These are phyloP conservation scores for Fusarium circinatum DNA, from an alignment of 2,329 filamentous ascomycete genomes.

Conservation along the genomic window DNA sequence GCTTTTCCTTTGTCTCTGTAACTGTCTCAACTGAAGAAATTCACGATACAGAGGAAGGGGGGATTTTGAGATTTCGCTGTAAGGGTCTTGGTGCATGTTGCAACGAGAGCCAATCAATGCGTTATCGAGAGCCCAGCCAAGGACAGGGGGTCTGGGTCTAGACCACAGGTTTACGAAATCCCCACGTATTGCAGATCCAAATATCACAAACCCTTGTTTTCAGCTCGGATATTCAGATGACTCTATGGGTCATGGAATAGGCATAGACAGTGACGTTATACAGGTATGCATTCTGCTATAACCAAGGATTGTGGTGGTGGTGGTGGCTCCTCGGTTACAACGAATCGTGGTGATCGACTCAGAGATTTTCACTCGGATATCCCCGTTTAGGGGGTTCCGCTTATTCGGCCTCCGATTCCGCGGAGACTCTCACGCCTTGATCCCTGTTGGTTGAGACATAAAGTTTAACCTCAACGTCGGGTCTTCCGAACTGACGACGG, in stretches of 20 bases:
- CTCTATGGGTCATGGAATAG: neutral
- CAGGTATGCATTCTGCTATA: neutral
- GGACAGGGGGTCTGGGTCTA: neutral
- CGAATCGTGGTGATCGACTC: neutral
- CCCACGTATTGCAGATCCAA: conserved; percentile 9
- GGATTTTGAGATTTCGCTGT: neutral
- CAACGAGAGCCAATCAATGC: conserved; percentile 16
- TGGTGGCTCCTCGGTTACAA: neutral
- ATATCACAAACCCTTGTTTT: neutral
- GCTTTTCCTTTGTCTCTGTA: neutral
- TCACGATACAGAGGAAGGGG: neutral
- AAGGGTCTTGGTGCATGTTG: conserved; percentile 6
- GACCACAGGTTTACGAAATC: neutral
- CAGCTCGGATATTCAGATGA: neutral
- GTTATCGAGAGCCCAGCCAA: neutral
- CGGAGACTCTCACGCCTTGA: neutral
- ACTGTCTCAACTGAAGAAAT: neutral
- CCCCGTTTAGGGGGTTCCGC: conserved; percentile 5
- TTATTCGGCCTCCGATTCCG: neutral
- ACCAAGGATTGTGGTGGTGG: neutral
- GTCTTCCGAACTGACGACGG: neutral
- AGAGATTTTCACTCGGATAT: conserved; percentile 7
- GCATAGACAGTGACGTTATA: neutral
- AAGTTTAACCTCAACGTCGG: conserved; percentile 20
- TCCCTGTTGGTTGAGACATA: neutral